Conservation (phyloP, 2,329 filamentous ascomycete species). For the Penicillium vulpinum region DNA sequence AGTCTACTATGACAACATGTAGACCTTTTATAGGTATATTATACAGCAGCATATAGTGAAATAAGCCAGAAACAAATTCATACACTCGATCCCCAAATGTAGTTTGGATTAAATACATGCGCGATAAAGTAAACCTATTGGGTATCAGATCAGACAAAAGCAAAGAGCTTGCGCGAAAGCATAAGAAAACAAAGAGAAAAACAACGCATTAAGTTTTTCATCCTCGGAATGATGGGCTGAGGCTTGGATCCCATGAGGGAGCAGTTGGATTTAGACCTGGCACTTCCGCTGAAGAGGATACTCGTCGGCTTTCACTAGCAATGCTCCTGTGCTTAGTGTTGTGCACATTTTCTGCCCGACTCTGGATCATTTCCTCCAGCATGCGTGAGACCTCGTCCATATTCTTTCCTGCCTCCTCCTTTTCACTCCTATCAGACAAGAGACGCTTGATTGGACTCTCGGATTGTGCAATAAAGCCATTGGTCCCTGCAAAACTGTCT, state of each 20-base stretch:
- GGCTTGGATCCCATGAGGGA: conserved; percentile 18
- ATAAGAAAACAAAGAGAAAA: conserved; percentile 23
- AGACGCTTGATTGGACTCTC: conserved; percentile 33
- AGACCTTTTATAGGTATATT: background rate
- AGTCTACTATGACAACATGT: background rate
- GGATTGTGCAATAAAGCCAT: conserved; percentile 22
- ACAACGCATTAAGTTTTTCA: conserved; percentile 4
- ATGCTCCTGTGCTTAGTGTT: conserved; percentile 65
- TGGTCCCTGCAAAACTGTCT: conserved; percentile 21
- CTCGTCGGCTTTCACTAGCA: conserved; percentile 43
- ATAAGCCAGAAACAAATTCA: background rate
- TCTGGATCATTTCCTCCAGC: conserved; percentile 94
- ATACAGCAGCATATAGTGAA: background rate
- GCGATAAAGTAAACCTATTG: conserved; percentile 18
- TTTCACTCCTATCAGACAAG: conserved; percentile 33
- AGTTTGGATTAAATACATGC: conserved; percentile 13
- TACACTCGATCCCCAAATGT: conserved; percentile 1
- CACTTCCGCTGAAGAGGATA: conserved; percentile 30
- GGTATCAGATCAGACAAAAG: conserved; percentile 28
- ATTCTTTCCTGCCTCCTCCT: conserved; percentile 56
- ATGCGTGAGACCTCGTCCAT: conserved; percentile 92
- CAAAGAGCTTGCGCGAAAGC: conserved; percentile 11
- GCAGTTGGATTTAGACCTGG: conserved; percentile 29
- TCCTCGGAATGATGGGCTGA: conserved; percentile 13
- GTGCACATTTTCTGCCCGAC: conserved; percentile 75